A percentile compares a stretch with the other conserved stretches of the same genome.
phyloP scores from a whole-genome alignment of 495 filamentous ascomycete genomes.

The Antarctomyces pellizariae region DNA sequence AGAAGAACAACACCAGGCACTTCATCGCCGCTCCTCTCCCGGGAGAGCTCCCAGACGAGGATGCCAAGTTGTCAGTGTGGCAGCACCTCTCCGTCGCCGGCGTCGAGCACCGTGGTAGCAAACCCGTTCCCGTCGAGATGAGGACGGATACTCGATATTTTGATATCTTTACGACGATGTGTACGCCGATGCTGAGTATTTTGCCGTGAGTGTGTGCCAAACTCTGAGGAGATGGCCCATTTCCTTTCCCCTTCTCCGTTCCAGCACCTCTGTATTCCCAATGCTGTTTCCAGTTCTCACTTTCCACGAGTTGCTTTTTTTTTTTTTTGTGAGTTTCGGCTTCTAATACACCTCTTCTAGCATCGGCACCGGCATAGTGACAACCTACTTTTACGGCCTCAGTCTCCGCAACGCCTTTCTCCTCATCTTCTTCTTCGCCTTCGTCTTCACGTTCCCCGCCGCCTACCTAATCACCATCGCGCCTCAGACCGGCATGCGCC shows the following conservation, averaged over 20 bases:
- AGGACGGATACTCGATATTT: slow-evolving; percentile 22
- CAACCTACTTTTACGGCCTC: slow-evolving; percentile 22
- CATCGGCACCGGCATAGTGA: slow-evolving; percentile 32
- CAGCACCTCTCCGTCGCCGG: slow-evolving; percentile 1
- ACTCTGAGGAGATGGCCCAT: no score
- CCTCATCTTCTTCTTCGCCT: slow-evolving; percentile 30
- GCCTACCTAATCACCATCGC: slow-evolving; percentile 27
- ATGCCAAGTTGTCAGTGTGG: slow-evolving; percentile 1
- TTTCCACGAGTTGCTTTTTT: not conserved
- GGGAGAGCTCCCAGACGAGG: no score
- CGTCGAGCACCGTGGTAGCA: slow-evolving; percentile 24
- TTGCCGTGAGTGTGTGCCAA: slow-evolving; percentile 22
- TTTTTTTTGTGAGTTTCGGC: no score
- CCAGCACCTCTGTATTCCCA: no score
- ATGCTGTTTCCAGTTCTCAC: not conserved
- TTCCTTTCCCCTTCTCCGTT: no score
- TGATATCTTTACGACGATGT: slow-evolving; percentile 25
- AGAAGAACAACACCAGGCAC: no score
- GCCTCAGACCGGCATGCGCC: slow-evolving; percentile 26
- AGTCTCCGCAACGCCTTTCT: slow-evolving; percentile 22
- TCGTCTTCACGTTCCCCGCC: slow-evolving; percentile 22
- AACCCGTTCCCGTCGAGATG: slow-evolving; percentile 26
- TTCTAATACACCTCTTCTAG: slow-evolving; percentile 14
- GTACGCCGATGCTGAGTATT: slow-evolving; percentile 19
- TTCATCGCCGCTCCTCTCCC: no score